Conservation (phyloP, 768 basidiomycete genomes). For the Crepidotus variabilis region DNA sequence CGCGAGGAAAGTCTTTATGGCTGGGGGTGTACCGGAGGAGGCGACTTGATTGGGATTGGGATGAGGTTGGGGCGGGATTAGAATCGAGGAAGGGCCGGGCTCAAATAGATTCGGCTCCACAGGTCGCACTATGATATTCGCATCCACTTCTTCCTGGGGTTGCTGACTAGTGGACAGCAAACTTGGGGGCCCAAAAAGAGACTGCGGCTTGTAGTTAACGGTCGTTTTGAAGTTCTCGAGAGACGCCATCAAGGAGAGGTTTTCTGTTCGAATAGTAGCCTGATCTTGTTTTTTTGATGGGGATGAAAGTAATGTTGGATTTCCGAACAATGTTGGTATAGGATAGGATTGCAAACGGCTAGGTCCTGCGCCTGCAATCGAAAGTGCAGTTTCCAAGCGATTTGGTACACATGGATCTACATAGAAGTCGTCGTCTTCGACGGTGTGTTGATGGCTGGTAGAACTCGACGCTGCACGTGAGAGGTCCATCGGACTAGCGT, state of each 20-base stretch:
- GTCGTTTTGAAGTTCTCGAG: no score
- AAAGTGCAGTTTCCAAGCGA: constrained; percentile 62
- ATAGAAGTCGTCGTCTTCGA: constrained; percentile 40
- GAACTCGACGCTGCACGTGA: background rate
- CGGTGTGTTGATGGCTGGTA: background rate
- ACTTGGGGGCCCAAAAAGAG: background rate
- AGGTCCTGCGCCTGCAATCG: constrained; percentile 59
- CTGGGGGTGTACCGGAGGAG: no score
- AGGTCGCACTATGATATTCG: no score
- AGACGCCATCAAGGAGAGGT: no score
- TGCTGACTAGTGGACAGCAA: background rate
- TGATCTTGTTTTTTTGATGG: constrained; percentile 1
- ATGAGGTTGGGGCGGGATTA: constrained; percentile 5
- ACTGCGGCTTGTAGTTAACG: background rate
- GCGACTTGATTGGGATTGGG: no score
- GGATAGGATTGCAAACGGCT: constrained; percentile 18
- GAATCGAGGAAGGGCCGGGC: background rate
- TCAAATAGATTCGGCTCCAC: background rate
- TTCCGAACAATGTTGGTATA: constrained; percentile 24
- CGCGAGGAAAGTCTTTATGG: constrained; percentile 34
- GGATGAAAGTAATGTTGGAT: constrained; percentile 23
- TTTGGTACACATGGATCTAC: constrained; percentile 35
- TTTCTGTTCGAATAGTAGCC: no score
- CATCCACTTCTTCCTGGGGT: background rate
- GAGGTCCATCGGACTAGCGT: background rate